phyloP scores from a whole-genome alignment of 2,329 filamentous ascomycete genomes.

The Sclerotinia glacialis region DNA sequence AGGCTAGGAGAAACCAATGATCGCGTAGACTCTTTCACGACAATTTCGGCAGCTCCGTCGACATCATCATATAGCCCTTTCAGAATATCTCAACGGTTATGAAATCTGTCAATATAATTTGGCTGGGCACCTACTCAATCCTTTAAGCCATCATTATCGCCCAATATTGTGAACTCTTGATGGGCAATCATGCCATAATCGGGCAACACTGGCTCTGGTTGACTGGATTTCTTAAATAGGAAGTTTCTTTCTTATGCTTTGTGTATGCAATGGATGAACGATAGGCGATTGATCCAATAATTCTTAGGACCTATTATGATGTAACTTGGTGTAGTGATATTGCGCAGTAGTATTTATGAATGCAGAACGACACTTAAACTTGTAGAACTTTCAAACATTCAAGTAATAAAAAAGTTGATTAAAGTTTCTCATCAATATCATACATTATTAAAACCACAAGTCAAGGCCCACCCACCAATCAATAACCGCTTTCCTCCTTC shows the following conservation, averaged over 20 bases:
- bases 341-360: not conserved
- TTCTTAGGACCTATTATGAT: not conserved
- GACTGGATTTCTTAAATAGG: not conserved
- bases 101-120: not conserved
- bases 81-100: not conserved
- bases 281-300: not conserved
- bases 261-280: not conserved
- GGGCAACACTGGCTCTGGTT: no score
- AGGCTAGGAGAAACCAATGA: not conserved
- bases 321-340: not conserved
- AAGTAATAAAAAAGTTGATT: not conserved
- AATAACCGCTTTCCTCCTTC: slow-evolving; percentile 48
- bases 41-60: not conserved
- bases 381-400: not conserved
- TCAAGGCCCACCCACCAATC: slow-evolving; percentile 1
- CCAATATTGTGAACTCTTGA: not conserved
- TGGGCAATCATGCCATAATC: not conserved
- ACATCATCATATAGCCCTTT: not conserved
- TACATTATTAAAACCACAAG: slow-evolving; percentile 6
- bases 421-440: not conserved
- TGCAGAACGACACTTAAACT: not conserved
- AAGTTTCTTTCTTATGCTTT: not conserved
- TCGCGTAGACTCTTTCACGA: not conserved
- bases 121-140: not conserved
- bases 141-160: not conserved